Percentiles rank a stretch among this genome's conserved stretches.
Conservation (phyloP, 192 early-diverging fungal species). For the Allomyces javanicus region DNA sequence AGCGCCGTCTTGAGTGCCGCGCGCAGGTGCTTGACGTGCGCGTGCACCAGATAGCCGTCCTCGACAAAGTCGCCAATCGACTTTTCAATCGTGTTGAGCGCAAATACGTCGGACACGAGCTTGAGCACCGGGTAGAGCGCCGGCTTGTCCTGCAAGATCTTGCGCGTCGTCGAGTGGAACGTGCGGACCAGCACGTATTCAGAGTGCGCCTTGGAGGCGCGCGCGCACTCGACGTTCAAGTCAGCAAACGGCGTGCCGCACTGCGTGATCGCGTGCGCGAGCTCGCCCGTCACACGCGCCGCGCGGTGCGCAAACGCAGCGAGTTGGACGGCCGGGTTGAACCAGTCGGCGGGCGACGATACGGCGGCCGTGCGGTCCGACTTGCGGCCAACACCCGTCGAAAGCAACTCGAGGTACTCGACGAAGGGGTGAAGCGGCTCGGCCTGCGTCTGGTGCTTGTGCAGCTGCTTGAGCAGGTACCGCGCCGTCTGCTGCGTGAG, state of each 20-base stretch:
- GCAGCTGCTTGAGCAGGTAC: slow-evolving; percentile 51
- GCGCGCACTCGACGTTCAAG: slow-evolving; percentile 51
- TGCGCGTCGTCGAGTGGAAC: slow-evolving; percentile 25
- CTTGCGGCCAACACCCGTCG: slow-evolving; percentile 11
- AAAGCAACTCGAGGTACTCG: slow-evolving; percentile 3
- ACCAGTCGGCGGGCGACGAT: slow-evolving; percentile 21
- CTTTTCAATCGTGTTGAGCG: slow-evolving; percentile 46
- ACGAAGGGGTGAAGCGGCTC: slow-evolving; percentile 11
- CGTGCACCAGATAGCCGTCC: slow-evolving; percentile 28
- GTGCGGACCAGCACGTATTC: slow-evolving; percentile 52
- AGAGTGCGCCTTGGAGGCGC: slow-evolving; percentile 54
- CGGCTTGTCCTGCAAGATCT: slow-evolving; percentile 26
- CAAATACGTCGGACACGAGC: slow-evolving; percentile 25
- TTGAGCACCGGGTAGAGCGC: slow-evolving; percentile 22
- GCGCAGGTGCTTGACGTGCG: slow-evolving; percentile 29
- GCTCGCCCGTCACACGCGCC: slow-evolving; percentile 35
- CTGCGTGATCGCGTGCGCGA: slow-evolving; percentile 39
- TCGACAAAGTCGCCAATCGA: slow-evolving; percentile 30
- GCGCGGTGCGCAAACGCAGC: slow-evolving; percentile 59
- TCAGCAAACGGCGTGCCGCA: slow-evolving; percentile 50
- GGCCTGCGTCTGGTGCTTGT: slow-evolving; percentile 14
- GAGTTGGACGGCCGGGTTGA: slow-evolving; percentile 38
- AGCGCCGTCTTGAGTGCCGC: slow-evolving; percentile 26
- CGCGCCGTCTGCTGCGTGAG: slow-evolving; percentile 68
- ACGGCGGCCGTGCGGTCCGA: slow-evolving; percentile 18